These are phyloP conservation scores for Dimocarpus longan DNA, from an alignment of 345 rosid species.

Conservation along the genomic window DNA sequence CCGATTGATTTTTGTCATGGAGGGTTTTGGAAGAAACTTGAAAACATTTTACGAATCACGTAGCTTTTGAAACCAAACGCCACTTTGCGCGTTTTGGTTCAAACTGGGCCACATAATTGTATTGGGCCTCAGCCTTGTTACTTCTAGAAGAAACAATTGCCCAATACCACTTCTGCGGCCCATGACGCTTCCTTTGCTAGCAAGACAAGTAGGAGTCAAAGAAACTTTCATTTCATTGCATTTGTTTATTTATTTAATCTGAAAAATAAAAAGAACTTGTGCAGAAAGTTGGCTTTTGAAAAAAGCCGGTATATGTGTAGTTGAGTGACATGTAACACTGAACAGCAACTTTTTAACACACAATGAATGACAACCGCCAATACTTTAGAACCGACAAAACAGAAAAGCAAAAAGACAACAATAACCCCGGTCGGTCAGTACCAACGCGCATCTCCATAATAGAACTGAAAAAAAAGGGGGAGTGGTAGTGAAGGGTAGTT, in stretches of 20 bases:
- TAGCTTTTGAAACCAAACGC: neutral
- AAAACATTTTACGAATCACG: neutral
- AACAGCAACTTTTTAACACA: neutral
- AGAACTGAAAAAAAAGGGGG: neutral
- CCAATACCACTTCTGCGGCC: neutral
- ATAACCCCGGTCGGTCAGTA: neutral
- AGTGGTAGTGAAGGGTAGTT: slow-evolving; percentile 20
- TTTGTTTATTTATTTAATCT: neutral
- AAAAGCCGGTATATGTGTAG: neutral
- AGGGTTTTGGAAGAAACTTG: neutral
- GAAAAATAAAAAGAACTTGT: neutral
- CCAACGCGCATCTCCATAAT: neutral
- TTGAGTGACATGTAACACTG: neutral
- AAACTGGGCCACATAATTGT: neutral
- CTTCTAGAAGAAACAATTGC: neutral
- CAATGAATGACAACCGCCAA: neutral
- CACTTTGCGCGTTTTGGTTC: slow-evolving; percentile 2
- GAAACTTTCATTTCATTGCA: neutral
- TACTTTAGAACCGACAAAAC: neutral
- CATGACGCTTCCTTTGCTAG: neutral
- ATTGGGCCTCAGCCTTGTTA: neutral
- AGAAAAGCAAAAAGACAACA: slow-evolving; percentile 3
- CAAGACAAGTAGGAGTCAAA: neutral
- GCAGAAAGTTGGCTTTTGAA: neutral
- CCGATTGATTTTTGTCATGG: neutral